Evolutionary conservation across 1,284 basidiomycete species (phyloP), one percentile per base, ranked within the genome.

Genomic region (Ceratobasidium sp.): DNA sequence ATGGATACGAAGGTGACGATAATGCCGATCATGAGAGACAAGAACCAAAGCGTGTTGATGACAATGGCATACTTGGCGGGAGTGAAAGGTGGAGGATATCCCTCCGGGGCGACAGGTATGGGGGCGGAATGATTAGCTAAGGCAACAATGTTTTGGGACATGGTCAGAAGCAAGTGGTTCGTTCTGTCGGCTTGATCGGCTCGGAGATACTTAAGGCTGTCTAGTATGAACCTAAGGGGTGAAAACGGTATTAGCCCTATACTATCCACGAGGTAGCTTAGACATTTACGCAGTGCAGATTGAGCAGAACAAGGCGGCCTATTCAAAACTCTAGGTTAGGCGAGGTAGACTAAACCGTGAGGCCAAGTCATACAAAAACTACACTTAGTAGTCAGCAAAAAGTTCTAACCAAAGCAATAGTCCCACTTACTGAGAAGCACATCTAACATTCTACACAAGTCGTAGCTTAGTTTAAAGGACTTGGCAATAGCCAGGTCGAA

Each of bases 21-120:
- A 10, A 66, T 17, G 42, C 64, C 46, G 40, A 66, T 42, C 26
- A 44, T 66, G 40, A 66, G 64, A 12, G 64, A 66, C 38, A 66
- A 15, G 64, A 66, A 66, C 64, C 64, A 66, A 40, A 66, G 64
- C 17, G 64, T 48, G 44, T 66, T 66, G 40, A 40, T 23, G 5
- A 48, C 23, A 17, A 66, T 26, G 13, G 64, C 64, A 48, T 28
- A 15, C 6, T 42, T 26, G 7, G 64, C 12, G 23, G 64, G 64
- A 26, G 40, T 66, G 40, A 66, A 66, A 23, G 13, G 40, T 10
- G 64, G 17, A 6, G 38, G 7, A 5, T 68, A 9, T 5, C 23
- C 10, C 46, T 12, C 13, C 17, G 48, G 15, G 7, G 46, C 23
- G 13, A 46, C 17, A 9, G n/a, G n/a, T 20, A 40, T 2, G 12